A percentile compares a stretch with the other conserved stretches of the same genome.
phyloP scores from a whole-genome alignment of 345 rosid species.

The Syzygium jambos region DNA sequence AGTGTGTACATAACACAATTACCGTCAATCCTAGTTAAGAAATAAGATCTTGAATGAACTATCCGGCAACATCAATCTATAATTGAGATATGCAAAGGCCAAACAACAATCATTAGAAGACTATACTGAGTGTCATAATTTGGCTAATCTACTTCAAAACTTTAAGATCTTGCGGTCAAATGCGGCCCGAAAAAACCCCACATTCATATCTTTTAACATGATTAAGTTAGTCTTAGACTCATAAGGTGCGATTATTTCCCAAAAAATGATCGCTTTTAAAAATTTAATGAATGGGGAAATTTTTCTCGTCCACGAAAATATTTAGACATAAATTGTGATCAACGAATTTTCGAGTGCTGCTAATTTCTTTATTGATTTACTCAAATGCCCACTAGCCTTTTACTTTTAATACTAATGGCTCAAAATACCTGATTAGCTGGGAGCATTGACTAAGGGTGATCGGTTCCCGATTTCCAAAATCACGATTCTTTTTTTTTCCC shows the following conservation, averaged over 20 bases:
- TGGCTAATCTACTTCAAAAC: background rate
- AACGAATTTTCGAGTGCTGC: too few species aligned
- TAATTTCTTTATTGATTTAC: too few species aligned
- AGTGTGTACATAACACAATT: background rate
- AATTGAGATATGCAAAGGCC: background rate
- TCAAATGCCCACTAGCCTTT: background rate
- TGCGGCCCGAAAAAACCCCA: background rate
- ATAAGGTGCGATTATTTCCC: too few species aligned
- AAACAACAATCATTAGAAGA: background rate
- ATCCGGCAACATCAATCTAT: background rate
- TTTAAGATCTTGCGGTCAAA: background rate
- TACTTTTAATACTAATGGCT: background rate
- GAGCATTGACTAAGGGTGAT: too few species aligned
- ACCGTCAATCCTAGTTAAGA: rapidly evolving
- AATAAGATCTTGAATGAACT: background rate
- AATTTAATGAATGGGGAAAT: too few species aligned
- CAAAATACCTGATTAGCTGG: background rate
- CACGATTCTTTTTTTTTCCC: too few species aligned
- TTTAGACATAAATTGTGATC: too few species aligned
- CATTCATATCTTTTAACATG: background rate
- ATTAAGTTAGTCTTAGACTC: background rate
- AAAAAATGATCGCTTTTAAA: too few species aligned
- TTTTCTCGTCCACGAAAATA: too few species aligned
- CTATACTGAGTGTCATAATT: background rate
- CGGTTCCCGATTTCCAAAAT: too few species aligned